Evolutionary conservation across 2,329 filamentous ascomycete species (phyloP).

Genomic region (Metarhizium humberi): DNA sequence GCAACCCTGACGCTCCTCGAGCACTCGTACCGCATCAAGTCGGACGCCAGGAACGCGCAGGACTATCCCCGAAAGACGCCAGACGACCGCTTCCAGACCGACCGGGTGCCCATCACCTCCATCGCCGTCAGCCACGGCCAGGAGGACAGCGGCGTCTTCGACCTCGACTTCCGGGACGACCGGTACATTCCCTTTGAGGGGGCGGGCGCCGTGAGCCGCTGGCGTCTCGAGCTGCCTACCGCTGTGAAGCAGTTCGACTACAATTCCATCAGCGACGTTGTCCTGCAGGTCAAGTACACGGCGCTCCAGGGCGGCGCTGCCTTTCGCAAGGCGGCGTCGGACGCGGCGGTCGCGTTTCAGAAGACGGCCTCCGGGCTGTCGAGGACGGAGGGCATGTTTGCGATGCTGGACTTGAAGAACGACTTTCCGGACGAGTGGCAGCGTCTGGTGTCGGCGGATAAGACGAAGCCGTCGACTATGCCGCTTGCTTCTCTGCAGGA

Average conservation of each 20-base stretch:
- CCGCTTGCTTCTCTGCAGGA: too few relatives aligned
- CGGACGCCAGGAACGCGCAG: not conserved
- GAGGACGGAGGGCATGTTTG: not conserved
- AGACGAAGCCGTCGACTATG: too few relatives aligned
- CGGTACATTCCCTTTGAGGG: not conserved
- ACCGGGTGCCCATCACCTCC: not conserved
- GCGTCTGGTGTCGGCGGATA: too few relatives aligned
- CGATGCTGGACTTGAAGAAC: not conserved
- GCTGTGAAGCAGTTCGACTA: not conserved
- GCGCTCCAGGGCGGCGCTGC: not conserved
- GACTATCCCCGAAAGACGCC: not conserved
- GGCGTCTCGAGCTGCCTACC: not conserved
- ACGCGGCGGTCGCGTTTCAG: not conserved
- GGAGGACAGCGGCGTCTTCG: not conserved
- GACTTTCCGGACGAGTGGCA: conserved; percentile 1
- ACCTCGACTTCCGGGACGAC: not conserved
- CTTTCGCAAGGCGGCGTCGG: not conserved
- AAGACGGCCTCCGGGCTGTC: not conserved
- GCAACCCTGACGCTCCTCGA: not conserved
- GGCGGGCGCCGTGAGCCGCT: not conserved
- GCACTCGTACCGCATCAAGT: not conserved
- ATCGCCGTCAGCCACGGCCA: not conserved
- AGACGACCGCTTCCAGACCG: not conserved
- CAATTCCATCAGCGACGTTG: not conserved
- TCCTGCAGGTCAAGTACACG: not conserved